A percentile compares a stretch with the other conserved stretches of the same genome.
Conservation (phyloP, 371 early-diverging fungal genomes). For the Syncephalastrum contaminatum region DNA sequence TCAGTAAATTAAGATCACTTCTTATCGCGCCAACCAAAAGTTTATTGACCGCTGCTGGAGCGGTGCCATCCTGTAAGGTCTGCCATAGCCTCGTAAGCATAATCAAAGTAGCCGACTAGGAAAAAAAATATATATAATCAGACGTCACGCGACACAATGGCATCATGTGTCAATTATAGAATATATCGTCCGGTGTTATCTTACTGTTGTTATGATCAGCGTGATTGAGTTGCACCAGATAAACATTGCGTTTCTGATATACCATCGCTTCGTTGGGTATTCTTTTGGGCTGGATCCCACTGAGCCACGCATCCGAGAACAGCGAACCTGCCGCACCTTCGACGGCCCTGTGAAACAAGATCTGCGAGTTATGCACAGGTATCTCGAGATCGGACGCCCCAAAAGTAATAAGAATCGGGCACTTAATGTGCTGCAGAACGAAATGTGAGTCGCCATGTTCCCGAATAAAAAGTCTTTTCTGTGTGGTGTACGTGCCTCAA, state of each 20-base stretch:
- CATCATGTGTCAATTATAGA: no score
- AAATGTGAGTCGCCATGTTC: background rate
- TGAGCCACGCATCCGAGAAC: no score
- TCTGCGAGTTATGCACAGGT: slow-evolving; percentile 34
- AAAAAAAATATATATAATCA: slow-evolving; percentile 8
- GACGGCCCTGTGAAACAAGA: slow-evolving; percentile 37
- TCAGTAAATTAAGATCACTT: slow-evolving; percentile 2
- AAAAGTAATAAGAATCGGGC: slow-evolving; percentile 36
- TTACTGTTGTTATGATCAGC: slow-evolving; percentile 49
- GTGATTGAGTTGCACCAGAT: slow-evolving; percentile 25
- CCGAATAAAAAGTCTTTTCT: slow-evolving; percentile 1
- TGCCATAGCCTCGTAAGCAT: slow-evolving; percentile 28
- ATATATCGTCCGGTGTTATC: background rate
- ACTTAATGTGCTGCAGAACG: slow-evolving; percentile 27
- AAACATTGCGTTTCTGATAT: slow-evolving; percentile 17
- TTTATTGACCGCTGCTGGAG: no score
- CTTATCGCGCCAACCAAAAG: background rate
- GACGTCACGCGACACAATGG: no score
- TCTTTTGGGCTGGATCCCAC: background rate
- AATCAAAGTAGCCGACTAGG: slow-evolving; percentile 45
- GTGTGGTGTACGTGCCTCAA: slow-evolving; percentile 26
- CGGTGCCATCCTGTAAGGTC: slow-evolving; percentile 23
- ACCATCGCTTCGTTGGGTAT: slow-evolving; percentile 34
- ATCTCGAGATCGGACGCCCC: slow-evolving; percentile 41
- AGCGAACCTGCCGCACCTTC: slow-evolving; percentile 11